A percentile compares a stretch with the other conserved stretches of the same genome.
Conservation (phyloP, 768 basidiomycete genomes). For the Phanerochaete sordida region DNA sequence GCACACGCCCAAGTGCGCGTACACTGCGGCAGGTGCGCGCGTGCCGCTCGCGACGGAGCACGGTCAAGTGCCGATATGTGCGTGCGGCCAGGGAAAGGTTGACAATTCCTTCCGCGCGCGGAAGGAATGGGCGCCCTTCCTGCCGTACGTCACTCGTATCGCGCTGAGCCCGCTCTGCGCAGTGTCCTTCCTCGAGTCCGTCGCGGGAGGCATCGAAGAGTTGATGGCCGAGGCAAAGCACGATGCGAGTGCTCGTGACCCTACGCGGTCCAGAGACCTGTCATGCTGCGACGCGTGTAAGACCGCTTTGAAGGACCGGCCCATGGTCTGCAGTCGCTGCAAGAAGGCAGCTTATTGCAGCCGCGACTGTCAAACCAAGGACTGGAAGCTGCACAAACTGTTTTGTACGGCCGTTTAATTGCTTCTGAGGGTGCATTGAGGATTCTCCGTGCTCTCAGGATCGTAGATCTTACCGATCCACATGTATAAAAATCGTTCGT, state of each 20-base stretch:
- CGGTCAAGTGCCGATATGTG: slow-evolving; percentile 43
- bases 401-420: background rate
- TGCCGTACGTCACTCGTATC: slow-evolving; percentile 42
- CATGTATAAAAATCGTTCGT: no score
- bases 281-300: background rate
- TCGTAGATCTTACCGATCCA: no score
- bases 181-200: slow-evolving; percentile 43
- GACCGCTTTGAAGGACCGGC: background rate
- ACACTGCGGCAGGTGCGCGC: slow-evolving; percentile 21
- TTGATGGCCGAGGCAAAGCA: background rate
- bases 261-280: background rate
- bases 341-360: slow-evolving; percentile 10
- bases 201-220: slow-evolving; percentile 12
- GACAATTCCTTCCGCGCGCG: slow-evolving; percentile 32
- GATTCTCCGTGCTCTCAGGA: no score
- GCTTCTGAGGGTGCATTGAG: no score
- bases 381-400: slow-evolving; percentile 7
- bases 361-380: slow-evolving; percentile 3
- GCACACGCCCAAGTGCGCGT: slow-evolving; percentile 48
- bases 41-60: slow-evolving; percentile 38
- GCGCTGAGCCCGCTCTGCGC: slow-evolving; percentile 55
- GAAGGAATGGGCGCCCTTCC: slow-evolving; percentile 35
- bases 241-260: background rate
- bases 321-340: slow-evolving; percentile 7
- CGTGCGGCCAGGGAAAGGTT: slow-evolving; percentile 47